Percentiles rank a stretch among this genome's conserved stretches.
These are phyloP conservation scores for Colletotrichum costaricense DNA, from an alignment of 2,329 filamentous ascomycete species.

Conservation along the genomic window DNA sequence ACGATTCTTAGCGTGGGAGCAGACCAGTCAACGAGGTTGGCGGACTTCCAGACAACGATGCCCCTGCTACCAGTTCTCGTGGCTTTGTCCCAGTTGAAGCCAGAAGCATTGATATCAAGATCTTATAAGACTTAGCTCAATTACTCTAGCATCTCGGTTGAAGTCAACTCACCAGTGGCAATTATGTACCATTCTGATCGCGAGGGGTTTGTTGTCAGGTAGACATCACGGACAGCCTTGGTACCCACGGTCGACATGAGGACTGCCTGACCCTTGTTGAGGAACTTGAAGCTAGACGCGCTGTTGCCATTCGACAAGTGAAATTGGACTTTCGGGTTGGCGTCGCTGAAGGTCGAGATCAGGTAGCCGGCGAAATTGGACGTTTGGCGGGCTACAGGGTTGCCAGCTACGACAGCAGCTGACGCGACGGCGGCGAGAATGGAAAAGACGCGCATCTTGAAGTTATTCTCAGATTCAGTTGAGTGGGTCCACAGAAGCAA, in stretches of 20 bases:
- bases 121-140: constrained; percentile 37
- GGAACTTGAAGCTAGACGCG: constrained; percentile 45
- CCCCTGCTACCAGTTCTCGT: constrained; percentile 49
- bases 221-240: constrained; percentile 48
- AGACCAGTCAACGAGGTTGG: constrained; percentile 49
- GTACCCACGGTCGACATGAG: constrained; percentile 48
- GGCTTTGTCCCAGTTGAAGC: constrained; percentile 49
- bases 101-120: constrained; percentile 47
- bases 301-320: constrained; percentile 47
- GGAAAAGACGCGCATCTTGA: too few relatives aligned
- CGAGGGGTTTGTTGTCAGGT: constrained; percentile 45
- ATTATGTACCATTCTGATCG: constrained; percentile 49
- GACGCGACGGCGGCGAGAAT: too few relatives aligned
- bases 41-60: constrained; percentile 50
- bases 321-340: constrained; percentile 45
- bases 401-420: too few relatives aligned
- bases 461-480: too few relatives aligned
- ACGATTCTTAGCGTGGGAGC: constrained; percentile 39
- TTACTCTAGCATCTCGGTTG: not conserved
- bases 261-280: constrained; percentile 46
- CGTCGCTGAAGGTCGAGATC: constrained; percentile 49
- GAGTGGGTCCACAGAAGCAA: too few relatives aligned
- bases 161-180: constrained; percentile 44
- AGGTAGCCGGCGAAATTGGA: constrained; percentile 45
- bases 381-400: too few relatives aligned